Evolutionary conservation across 2,329 filamentous ascomycete genomes (phyloP), one percentile per base, ranked within the genome.

Genomic region (Ophiostoma sp.): DNA sequence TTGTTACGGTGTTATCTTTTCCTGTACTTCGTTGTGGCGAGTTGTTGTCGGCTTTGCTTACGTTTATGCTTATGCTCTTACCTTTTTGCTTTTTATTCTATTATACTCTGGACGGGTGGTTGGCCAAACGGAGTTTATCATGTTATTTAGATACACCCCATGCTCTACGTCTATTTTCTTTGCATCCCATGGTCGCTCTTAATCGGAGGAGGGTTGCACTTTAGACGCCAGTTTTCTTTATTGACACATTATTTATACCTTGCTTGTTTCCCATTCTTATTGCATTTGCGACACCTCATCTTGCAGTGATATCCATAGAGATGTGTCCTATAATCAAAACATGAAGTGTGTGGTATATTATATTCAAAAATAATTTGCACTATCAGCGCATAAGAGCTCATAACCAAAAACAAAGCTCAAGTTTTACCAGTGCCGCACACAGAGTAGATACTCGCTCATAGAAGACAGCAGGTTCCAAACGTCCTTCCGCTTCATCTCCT

Each of bases 401-500:
- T 9, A 52, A 5, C 2, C n/a, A n/a, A 19, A 22, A 28, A 63
- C 2, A 9, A 50, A 45, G 57, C 1, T 17, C 33, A 2, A 63
- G 15, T 28, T 36, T 72, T 66, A 94, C 91, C 92, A 94, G 80
- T 94, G 92, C 70, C 90, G 85, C 69, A 90, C 88, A 76, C 88
- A 88, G 3, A 94, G 80, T 25, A 94, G 79, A 81, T 91, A 88
- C 79, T 93, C 91, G 76, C 88, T 87, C 86, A 91, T 90, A n/a
- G 84, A 83, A 55, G 86, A 87, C 72, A 92, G 81, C 72, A 91
- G 84, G 64, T 88, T 87, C 85, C 92, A 94, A 17, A 94, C 87
- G 77, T 93, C 91, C 82, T 95, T 97, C 73, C 94, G 87, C 84
- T 96, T 97, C 83, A 97, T 87, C 6, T 93, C 92, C 82, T 98